Percentiles rank a stretch among this genome's conserved stretches.
phyloP scores from a whole-genome alignment of 2,329 filamentous ascomycete genomes.

The Claviceps humidiphila region DNA sequence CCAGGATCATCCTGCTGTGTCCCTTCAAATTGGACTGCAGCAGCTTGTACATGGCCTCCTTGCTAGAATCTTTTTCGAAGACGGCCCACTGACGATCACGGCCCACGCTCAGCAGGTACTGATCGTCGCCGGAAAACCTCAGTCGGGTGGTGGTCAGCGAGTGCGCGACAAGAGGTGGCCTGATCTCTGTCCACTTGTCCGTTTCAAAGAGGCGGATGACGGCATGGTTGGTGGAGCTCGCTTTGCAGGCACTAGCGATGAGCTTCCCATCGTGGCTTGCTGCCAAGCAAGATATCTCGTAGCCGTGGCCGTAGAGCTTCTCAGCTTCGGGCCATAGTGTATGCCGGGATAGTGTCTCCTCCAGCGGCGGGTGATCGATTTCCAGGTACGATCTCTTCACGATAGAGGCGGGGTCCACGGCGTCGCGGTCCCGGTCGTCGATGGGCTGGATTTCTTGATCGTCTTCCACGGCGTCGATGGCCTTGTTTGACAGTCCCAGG shows the following conservation, averaged over 20 bases:
- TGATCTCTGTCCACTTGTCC: conserved; percentile 72
- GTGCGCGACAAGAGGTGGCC: conserved; percentile 72
- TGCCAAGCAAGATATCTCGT: conserved; percentile 84
- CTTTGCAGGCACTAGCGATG: conserved; percentile 84
- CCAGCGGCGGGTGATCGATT: conserved; percentile 63
- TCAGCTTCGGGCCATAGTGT: conserved; percentile 94
- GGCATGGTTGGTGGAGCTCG: conserved; percentile 84
- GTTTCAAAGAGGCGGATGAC: conserved; percentile 89
- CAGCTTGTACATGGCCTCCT: conserved; percentile 37
- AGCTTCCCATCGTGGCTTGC: conserved; percentile 60
- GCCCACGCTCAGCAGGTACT: conserved; percentile 71
- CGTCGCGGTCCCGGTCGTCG: conserved; percentile 37
- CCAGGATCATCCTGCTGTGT: conserved; percentile 85
- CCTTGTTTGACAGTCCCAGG: conserved; percentile 91
- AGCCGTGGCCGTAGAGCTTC: conserved; percentile 95
- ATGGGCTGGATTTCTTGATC: conserved; percentile 30
- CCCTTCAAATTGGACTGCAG: conserved; percentile 64
- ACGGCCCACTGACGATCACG: conserved; percentile 85
- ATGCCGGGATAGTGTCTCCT: conserved; percentile 78
- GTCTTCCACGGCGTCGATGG: conserved; percentile 48
- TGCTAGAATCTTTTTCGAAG: conserved; percentile 42
- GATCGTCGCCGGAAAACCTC: conserved; percentile 64
- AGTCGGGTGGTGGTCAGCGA: conserved; percentile 74
- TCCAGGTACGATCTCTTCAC: conserved; percentile 49
- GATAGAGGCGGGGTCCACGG: conserved; percentile 40